These are phyloP conservation scores for Colletotrichum tropicicola DNA, from an alignment of 2,329 filamentous ascomycete genomes.

Conservation along the genomic window DNA sequence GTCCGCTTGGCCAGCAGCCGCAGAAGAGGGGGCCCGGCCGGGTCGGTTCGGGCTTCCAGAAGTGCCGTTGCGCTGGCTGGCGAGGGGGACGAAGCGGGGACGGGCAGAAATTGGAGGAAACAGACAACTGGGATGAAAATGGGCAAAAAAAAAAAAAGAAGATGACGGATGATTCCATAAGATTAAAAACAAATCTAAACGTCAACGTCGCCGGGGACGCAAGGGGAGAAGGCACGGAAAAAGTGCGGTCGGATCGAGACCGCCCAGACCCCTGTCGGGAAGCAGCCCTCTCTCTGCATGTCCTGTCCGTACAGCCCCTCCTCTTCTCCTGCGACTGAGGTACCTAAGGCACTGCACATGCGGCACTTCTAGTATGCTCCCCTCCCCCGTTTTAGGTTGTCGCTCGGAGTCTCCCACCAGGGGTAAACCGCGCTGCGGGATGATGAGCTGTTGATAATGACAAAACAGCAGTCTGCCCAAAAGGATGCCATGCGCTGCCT, in stretches of 20 bases:
- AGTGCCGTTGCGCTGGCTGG: not conserved
- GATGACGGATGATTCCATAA: not conserved
- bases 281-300: too few relatives aligned
- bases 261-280: not conserved
- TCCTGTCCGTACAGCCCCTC: too few relatives aligned
- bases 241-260: not conserved
- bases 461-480: too few relatives aligned
- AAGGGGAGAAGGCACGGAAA: not conserved
- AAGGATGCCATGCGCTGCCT: too few relatives aligned
- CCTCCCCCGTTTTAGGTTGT: not conserved
- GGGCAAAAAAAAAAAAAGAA: not conserved
- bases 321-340: too few relatives aligned
- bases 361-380: too few relatives aligned
- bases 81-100: not conserved
- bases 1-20: too few relatives aligned
- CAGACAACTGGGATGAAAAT: not conserved
- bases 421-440: too few relatives aligned
- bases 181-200: not conserved
- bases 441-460: too few relatives aligned
- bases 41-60: too few relatives aligned
- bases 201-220: conserved; percentile 23
- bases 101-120: not conserved
- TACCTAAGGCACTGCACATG: too few relatives aligned
- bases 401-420: not conserved
- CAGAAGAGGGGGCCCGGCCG: too few relatives aligned